phyloP scores from a whole-genome alignment of 2,329 filamentous ascomycete species.

The Penicillium fuscoglaucum region DNA sequence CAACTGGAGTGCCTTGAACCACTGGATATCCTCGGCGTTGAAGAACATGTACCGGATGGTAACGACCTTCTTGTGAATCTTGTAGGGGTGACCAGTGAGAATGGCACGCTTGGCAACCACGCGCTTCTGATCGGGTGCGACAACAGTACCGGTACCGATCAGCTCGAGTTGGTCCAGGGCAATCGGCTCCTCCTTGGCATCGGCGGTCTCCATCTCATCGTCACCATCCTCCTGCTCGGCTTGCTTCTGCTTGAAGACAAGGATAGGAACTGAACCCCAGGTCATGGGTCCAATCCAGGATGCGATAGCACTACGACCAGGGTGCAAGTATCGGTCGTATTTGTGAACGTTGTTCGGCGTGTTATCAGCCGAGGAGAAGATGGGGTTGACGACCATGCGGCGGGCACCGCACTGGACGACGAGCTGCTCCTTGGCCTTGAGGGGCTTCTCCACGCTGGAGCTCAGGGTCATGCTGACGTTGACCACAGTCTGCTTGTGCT shows the following conservation, averaged over 20 bases:
- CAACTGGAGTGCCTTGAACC: constrained; percentile 94
- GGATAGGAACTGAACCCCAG: constrained; percentile 86
- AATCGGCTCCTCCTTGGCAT: constrained; percentile 42
- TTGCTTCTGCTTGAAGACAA: constrained; percentile 72
- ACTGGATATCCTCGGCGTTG: constrained; percentile 88
- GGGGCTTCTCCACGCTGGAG: constrained; percentile 69
- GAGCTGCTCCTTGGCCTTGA: constrained; percentile 90
- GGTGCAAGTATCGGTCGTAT: constrained; percentile 87
- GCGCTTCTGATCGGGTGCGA: constrained; percentile 71
- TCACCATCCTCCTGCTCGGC: constrained; percentile 30
- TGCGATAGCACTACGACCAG: constrained; percentile 83
- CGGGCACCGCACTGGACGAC: constrained; percentile 89
- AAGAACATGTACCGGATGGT: constrained; percentile 99
- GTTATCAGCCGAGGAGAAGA: constrained; percentile 85
- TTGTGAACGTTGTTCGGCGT: constrained; percentile 98
- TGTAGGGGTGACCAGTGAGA: constrained; percentile 92
- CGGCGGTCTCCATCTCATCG: constrained; percentile 47
- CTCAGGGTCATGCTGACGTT: constrained; percentile 88
- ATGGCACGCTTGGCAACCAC: constrained; percentile 93
- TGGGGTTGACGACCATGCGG: constrained; percentile 80
- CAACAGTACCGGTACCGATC: constrained; percentile 81
- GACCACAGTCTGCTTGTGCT: constrained; percentile 87
- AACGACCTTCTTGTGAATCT: constrained; percentile 97
- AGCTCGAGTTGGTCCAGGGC: constrained; percentile 61
- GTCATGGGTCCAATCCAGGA: constrained; percentile 87